These are phyloP conservation scores for Wickerhamiella australiensis DNA, from an alignment of 805 yeast genomes.

Conservation along the genomic window DNA sequence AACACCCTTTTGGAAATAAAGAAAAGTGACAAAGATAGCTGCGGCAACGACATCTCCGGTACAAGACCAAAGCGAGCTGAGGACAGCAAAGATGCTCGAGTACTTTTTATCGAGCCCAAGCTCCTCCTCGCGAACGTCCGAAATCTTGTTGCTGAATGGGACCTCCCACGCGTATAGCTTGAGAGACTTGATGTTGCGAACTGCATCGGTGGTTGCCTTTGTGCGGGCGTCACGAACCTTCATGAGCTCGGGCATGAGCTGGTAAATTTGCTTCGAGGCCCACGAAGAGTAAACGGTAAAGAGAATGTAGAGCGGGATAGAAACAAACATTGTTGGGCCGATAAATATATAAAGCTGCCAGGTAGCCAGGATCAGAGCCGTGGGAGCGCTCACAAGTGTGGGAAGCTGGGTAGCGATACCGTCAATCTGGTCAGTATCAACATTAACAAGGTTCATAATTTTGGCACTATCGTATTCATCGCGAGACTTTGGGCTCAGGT, in stretches of 20 bases:
- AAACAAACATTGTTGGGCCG: conserved; percentile 86
- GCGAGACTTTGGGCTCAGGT: conserved; percentile 52
- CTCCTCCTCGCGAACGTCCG: conserved; percentile 67
- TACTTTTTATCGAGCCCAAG: conserved; percentile 53
- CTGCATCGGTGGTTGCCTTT: conserved; percentile 69
- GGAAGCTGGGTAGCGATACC: conserved; percentile 64
- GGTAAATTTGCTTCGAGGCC: conserved; percentile 46
- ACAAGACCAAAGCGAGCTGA: conserved; percentile 63
- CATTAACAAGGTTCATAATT: conserved; percentile 85
- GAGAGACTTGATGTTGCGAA: conserved; percentile 79
- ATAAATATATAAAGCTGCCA: conserved; percentile 55
- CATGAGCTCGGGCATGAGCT: conserved; percentile 70
- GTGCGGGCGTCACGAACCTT: conserved; percentile 80
- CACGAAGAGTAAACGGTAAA: conserved; percentile 67
- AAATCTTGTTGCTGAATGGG: conserved; percentile 65
- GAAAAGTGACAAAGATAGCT: conserved; percentile 75
- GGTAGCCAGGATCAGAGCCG: conserved; percentile 66
- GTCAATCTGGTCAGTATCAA: conserved; percentile 78
- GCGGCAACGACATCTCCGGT: conserved; percentile 84
- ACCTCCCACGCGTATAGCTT: conserved; percentile 93
- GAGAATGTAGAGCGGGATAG: conserved; percentile 58
- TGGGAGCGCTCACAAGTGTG: conserved; percentile 80
- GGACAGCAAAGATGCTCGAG: conserved; percentile 56
- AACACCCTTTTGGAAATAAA: conserved; percentile 47
- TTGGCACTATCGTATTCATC: conserved; percentile 70